Base-by-base conservation (phyloP, 2,329 filamentous ascomycete species). In the Clonostachys byssicola region DNA sequence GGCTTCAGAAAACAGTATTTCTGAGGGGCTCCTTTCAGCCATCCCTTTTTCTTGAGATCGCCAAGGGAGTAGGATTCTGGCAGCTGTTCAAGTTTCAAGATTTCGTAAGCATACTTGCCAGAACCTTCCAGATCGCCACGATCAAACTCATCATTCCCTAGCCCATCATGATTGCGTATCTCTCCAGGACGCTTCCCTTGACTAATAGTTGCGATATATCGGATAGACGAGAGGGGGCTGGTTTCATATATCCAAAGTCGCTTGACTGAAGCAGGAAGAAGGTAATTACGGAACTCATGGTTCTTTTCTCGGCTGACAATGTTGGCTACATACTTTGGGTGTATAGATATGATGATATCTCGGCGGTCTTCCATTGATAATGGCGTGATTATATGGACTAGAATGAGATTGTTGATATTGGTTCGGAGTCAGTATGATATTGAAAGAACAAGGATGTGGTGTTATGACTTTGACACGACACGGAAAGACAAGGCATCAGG, bases 211-310 rank as follows among this genome's bases (percentile, higher is more conserved):
- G 75, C 78, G 71, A 82, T 78, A 52, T 81, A 80, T 50, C 62
- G 68, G 10, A 82, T 57, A 48, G 72, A 66, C 18, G 64, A 69
- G 10, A 61, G 55, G 2, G 77, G 77, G 5, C 60, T 60, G 0
- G 70, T 74, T n/a, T 72, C 65, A 54, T 80, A 82, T 16, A 82
- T 66, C 79, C 79, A 83, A 49, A 80, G 65, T n/a, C 78, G 74
- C 7, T 54, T 60, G 5, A 78, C 73, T 3, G 65, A 62, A 9
- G 61, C 54, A 2, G 76, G 74, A 33, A 82, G 71, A 40, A 65
- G 68, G 60, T 75, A 80, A 30, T 61, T 61, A 43, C 77, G 71
- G 49, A 79, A 80, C 48, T 80, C 74, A 54, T 83, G 74, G 47
- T 78, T 72, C 49, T 75, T 76, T 1, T 52, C 58, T 2, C 74